Evolutionary conservation across 202 grass and related monocot species (phyloP).

Genomic region (Carex sylvatica): DNA sequence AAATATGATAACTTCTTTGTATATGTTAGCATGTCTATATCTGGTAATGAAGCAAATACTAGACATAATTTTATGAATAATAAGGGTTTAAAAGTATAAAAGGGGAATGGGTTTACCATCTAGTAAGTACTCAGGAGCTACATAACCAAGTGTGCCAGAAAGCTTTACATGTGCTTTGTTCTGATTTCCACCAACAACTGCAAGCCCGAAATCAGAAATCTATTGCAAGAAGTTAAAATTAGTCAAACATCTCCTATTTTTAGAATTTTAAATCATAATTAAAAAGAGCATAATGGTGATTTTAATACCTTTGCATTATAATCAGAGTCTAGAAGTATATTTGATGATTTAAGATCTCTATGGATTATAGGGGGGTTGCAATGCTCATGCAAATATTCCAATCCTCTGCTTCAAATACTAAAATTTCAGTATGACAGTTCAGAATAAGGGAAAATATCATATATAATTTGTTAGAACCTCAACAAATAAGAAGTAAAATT

Average conservation of each 20-base stretch:
- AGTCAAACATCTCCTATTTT: background rate
- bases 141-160: slow-evolving; percentile 75
- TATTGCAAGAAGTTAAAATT: slow-evolving; percentile 26
- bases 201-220: slow-evolving; percentile 97
- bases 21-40: background rate
- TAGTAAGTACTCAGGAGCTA: slow-evolving; percentile 89
- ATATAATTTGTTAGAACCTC: background rate
- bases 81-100: slow-evolving; percentile 9
- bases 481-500: background rate
- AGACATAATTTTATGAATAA: background rate
- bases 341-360: slow-evolving; percentile 94
- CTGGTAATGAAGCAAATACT: background rate
- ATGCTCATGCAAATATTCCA: slow-evolving; percentile 90
- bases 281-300: slow-evolving; percentile 2
- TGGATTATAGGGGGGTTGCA: slow-evolving; percentile 82
- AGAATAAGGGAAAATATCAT: slow-evolving; percentile 20
- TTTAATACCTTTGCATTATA: slow-evolving; percentile 81
- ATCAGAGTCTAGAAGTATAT: slow-evolving; percentile 86
- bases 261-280: slow-evolving; percentile 16
- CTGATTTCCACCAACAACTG: slow-evolving; percentile 61
- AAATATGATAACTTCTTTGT: background rate
- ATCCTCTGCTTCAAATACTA: slow-evolving; percentile 54
- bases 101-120: slow-evolving; percentile 45
- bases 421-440: slow-evolving; percentile 21
- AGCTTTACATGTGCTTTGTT: slow-evolving; percentile 70